Evolutionary conservation across 1,139 yeast species (phyloP).

Genomic region (Saccharomyces hybrid): DNA sequence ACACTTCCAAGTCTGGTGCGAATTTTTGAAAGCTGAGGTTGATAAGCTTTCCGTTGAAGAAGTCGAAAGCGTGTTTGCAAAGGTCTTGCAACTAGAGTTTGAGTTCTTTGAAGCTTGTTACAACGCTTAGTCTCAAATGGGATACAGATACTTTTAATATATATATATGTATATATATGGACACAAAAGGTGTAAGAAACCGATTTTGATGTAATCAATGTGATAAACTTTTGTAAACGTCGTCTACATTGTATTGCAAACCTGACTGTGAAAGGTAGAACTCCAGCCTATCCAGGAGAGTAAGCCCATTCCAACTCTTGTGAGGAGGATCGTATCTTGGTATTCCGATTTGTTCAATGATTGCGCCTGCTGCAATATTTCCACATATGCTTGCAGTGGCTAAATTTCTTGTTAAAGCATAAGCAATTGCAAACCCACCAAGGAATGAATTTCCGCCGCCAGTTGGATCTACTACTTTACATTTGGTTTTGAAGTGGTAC

Average conservation of each 20-base stretch:
- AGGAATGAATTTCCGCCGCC: slow-evolving; percentile 92
- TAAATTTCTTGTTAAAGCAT: slow-evolving; percentile 46
- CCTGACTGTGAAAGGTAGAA: slow-evolving; percentile 13
- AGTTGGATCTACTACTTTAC: slow-evolving; percentile 71
- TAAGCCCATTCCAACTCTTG: slow-evolving; percentile 50
- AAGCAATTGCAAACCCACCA: slow-evolving; percentile 70
- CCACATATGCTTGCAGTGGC: slow-evolving; percentile 57
- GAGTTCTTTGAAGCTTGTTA: slow-evolving; percentile 45
- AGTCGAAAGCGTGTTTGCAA: slow-evolving; percentile 34
- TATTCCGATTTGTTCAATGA: slow-evolving; percentile 71
- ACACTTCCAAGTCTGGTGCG: slow-evolving; percentile 42
- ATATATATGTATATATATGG: not conserved
- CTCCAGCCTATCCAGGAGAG: slow-evolving; percentile 19
- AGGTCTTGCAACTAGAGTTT: slow-evolving; percentile 37
- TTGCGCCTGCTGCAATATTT: slow-evolving; percentile 68
- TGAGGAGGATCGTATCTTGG: slow-evolving; percentile 40
- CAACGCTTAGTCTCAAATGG: slow-evolving; percentile 17
- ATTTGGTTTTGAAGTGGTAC: slow-evolving; percentile 44
- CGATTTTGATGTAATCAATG: not conserved
- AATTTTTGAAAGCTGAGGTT: slow-evolving; percentile 40
- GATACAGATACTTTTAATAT: not conserved
- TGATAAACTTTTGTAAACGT: slow-evolving; percentile 8
- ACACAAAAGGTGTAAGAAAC: not conserved
- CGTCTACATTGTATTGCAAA: slow-evolving; percentile 6
- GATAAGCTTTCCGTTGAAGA: slow-evolving; percentile 33